phyloP scores from a whole-genome alignment of 345 rosid species.

The Barbarea vulgaris region DNA sequence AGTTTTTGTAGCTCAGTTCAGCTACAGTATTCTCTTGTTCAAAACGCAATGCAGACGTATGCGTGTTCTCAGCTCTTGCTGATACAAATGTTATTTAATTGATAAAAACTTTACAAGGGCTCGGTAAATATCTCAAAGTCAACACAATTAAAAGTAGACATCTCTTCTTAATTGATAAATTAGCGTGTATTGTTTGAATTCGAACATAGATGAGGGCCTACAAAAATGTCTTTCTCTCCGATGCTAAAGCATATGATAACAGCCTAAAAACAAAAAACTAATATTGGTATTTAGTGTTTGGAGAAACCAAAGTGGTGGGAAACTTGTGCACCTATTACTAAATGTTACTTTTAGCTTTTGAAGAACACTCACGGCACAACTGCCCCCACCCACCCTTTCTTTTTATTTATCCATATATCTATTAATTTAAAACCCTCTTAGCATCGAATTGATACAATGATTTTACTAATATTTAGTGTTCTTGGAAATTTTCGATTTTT shows the following conservation, averaged over 20 bases:
- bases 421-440: background rate
- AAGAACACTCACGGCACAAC: slow-evolving; percentile 39
- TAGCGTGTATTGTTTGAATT: background rate
- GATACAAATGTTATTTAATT: background rate
- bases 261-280: slow-evolving; percentile 21
- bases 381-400: slow-evolving; percentile 44
- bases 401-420: slow-evolving; percentile 8
- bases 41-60: slow-evolving; percentile 4
- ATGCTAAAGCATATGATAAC: slow-evolving; percentile 35
- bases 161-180: background rate
- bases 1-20: background rate
- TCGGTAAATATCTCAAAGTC: background rate
- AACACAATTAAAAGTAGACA: slow-evolving; percentile 23
- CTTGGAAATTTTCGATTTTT: no score
- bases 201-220: slow-evolving; percentile 20
- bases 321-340: slow-evolving; percentile 39
- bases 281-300: slow-evolving; percentile 19
- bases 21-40: background rate
- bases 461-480: background rate
- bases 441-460: background rate
- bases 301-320: slow-evolving; percentile 35
- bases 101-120: background rate
- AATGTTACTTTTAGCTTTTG: slow-evolving; percentile 34
- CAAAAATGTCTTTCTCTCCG: slow-evolving; percentile 13
- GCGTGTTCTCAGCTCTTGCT: slow-evolving; percentile 14